Base-by-base conservation (phyloP, 163 green algal species). In the Scenedesmus sp. region DNA sequence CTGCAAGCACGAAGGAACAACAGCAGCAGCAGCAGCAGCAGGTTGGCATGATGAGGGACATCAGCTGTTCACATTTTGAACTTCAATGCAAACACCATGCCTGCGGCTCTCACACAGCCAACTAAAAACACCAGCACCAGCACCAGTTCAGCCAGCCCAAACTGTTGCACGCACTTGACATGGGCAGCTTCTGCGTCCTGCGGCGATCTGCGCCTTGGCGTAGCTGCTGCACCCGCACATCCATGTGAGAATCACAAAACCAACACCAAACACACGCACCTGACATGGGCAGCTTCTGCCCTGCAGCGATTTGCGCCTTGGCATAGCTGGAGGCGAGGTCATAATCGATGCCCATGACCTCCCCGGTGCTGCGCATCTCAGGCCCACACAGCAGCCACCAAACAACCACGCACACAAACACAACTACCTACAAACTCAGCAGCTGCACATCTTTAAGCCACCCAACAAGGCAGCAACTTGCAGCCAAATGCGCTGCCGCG, bases 301-400 rank as follows among this genome's bases (percentile, higher is more conserved):
- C 96, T 8, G 96, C 97, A 0, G 96, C 96, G 62, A 98, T 96
- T 87, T 97, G 94, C n/a, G 97, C 97, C 97, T 99, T 99, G 88
- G 97, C 97, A 85, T 99, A 99, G 10, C 98, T 98, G 55, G 95
- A 96, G n/a, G 94, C 94, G 89, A 99, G 99, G 55, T 95, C 95
- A 15, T 93, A 94, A 94, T 99, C 98, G 83, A 99, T 99, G 94
- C 98, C 98, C 98, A 99, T 99, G 10, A 99, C 98, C 95, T 98
- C 97, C 15, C 97, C 96, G 13, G 98, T 99, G 84, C 96, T 99
- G 79, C 97, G 93, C 98, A 99, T 99, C 94, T 99, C 98, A 4
- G 97, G 98, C n/a, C 97, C 97, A 55, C 82, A 95, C 70, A 94
- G 94, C 9, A 46, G 34, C 34, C 34, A 46, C 34, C 34, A 46